These are phyloP conservation scores for Nannochloropsis granulata DNA, from an alignment of 108 stramenopile genomes.

Conservation along the genomic window DNA sequence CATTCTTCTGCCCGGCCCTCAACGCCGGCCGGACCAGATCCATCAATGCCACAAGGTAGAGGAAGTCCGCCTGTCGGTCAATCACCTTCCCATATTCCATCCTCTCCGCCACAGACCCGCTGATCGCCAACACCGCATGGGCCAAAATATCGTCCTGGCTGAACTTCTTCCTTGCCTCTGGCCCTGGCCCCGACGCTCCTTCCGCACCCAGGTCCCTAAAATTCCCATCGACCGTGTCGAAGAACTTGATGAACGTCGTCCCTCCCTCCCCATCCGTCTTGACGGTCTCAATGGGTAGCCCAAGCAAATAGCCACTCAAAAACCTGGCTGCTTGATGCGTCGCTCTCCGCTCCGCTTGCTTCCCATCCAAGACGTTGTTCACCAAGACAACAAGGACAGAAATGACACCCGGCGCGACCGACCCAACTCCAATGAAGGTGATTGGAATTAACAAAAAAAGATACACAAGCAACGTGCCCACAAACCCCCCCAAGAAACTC, in stretches of 20 bases:
- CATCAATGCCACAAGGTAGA: background rate
- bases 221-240: background rate
- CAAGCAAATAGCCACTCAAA: background rate
- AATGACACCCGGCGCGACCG: constrained; percentile 25
- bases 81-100: background rate
- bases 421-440: constrained; percentile 16
- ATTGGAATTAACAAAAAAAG: constrained; percentile 21
- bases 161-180: background rate
- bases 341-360: background rate
- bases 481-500: background rate
- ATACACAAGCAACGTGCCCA: background rate
- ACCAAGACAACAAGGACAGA: background rate
- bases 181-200: background rate
- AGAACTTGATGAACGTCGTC: background rate
- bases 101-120: background rate
- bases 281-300: background rate
- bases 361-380: background rate
- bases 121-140: background rate
- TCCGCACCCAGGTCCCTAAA: background rate
- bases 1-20: background rate
- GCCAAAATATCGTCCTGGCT: background rate
- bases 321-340: background rate
- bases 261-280: background rate
- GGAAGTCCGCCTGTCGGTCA: background rate
- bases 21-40: background rate